Base-by-base conservation (phyloP, 139 green algal species). In the Astrephomene gubernaculifera region DNA sequence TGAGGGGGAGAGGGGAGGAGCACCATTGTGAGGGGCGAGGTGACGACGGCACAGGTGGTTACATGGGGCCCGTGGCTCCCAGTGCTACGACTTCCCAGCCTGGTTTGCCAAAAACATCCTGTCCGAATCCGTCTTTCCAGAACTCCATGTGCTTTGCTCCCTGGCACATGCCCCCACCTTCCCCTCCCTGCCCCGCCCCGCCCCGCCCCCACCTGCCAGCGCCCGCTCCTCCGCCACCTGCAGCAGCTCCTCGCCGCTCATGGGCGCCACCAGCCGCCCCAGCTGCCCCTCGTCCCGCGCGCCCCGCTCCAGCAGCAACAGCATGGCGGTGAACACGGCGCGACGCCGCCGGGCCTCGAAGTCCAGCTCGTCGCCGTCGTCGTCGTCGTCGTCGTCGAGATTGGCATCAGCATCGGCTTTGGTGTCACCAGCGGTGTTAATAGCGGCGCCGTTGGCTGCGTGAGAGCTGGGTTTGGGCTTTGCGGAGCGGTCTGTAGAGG, bases 151-250 rank as follows among this genome's bases (percentile, higher is more conserved):
- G n/a, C n/a, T n/a, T n/a, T n/a, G n/a, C n/a, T n/a, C n/a, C n/a
- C 7, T 57, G 36, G 4, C 68, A 14, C 68, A 33, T 2, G 8
- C 39, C 44, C 70, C 12, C 41, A 31, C 61, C n/a, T 19, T 9
- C 29, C 29, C 61, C 61, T 31, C 39, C 22, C 61, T 70, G 29
- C 68, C 4, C 41, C 0, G 38, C 45, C 43, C 1, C 36, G 4
- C 41, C 1, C 10, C 69, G 12, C 41, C 5, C 78, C 0, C 24
- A 84, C 78, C 78, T 0, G 89, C 82, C n/a, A 94, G 82, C 19
- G 89, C 84, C 44, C 89, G 79, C 79, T 95, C 90, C 76, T 95
- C 91, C 12, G 88, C 89, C 35, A 88, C 87, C 53, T 79, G 71
- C 60, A 67, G n/a, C 45, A 92, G 72, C 79, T 92, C 89, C 35